Evolutionary conservation across 2,329 filamentous ascomycete species (phyloP).

Genomic region (Trichophyton schoenleinii): DNA sequence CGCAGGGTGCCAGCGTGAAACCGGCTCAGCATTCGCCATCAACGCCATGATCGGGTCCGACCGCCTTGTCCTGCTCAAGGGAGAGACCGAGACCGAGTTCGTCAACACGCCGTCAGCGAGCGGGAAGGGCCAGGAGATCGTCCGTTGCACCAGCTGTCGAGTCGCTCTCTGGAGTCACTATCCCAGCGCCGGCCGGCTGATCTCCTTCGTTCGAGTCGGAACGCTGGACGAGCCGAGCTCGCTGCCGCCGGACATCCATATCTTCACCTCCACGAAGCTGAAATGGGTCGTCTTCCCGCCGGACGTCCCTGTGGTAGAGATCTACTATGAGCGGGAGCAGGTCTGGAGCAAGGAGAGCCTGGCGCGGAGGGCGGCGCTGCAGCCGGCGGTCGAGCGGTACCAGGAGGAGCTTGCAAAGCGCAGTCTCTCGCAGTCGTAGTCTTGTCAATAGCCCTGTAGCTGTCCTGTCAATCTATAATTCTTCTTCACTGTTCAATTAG

Average conservation of each 20-base stretch:
- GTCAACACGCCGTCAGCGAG: constrained; percentile 30
- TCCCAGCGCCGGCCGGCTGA: constrained; percentile 19
- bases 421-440: background rate
- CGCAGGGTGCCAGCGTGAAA: constrained; percentile 34
- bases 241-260: constrained; percentile 36
- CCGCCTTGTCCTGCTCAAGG: constrained; percentile 22
- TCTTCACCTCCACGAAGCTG: constrained; percentile 31
- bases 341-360: constrained; percentile 26
- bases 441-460: too few species aligned
- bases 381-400: background rate
- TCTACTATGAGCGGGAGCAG: constrained; percentile 24
- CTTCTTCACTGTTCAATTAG: background rate
- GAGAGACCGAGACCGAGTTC: constrained; percentile 16
- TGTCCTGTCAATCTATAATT: background rate
- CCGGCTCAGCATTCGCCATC: constrained; percentile 28
- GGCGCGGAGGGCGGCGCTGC: constrained; percentile 15
- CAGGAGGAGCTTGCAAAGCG: background rate
- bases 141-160: constrained; percentile 34
- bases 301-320: constrained; percentile 26
- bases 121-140: constrained; percentile 31
- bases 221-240: constrained; percentile 32
- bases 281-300: constrained; percentile 27
- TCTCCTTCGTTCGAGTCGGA: constrained; percentile 33
- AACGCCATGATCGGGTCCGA: constrained; percentile 35
- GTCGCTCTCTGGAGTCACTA: constrained; percentile 35